Evolutionary conservation across 345 rosid genomes (phyloP).

Genomic region (Balakata baccata): DNA sequence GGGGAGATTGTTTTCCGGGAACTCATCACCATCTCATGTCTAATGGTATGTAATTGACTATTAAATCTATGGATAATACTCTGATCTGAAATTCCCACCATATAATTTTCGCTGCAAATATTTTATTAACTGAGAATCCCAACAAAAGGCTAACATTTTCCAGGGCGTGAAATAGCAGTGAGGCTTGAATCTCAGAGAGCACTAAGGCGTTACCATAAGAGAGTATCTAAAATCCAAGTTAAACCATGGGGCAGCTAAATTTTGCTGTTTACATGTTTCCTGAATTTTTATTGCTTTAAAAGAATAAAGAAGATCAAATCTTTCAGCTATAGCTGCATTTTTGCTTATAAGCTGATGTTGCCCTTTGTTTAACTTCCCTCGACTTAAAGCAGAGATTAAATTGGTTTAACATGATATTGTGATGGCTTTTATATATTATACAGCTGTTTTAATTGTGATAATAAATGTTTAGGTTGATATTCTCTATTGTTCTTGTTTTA

Average conservation of each 20-base stretch:
- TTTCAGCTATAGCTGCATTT: neutral
- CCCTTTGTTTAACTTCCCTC: too few relatives aligned
- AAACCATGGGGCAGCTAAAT: too few relatives aligned
- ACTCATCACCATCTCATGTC: conserved; percentile 76
- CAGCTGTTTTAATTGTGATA: neutral
- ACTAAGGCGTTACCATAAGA: too few relatives aligned
- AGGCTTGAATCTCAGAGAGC: too few relatives aligned
- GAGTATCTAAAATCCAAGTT: neutral
- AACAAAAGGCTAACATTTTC: neutral
- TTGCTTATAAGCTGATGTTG: too few relatives aligned
- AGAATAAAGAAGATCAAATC: neutral
- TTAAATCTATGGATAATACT: neutral
- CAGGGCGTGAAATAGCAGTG: too few relatives aligned
- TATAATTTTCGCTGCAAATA: neutral
- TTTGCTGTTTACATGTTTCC: too few relatives aligned
- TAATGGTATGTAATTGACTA: conserved; percentile 59
- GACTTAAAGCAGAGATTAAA: too few relatives aligned
- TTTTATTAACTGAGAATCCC: neutral
- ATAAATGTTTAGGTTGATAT: neutral
- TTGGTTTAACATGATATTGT: too few relatives aligned
- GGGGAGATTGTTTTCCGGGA: conserved; percentile 61
- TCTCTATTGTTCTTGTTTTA: neutral
- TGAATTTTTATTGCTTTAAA: neutral
- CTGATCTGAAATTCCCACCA: neutral
- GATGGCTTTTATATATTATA: neutral